These are phyloP conservation scores for Letharia lupina DNA, from an alignment of 495 filamentous ascomycete species.

Conservation along the genomic window DNA sequence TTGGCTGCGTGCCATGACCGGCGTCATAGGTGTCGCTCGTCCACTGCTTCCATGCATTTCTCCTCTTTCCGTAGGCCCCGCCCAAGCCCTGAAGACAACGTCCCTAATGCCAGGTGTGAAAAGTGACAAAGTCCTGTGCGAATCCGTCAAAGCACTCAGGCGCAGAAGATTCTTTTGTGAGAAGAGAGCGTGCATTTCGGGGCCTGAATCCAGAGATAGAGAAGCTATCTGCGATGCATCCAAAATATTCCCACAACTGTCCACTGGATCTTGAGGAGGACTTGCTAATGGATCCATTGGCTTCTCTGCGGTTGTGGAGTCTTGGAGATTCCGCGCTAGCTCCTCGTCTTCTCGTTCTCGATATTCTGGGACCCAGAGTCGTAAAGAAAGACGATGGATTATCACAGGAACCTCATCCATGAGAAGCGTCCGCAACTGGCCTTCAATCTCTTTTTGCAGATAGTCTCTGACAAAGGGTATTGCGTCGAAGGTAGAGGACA, in stretches of 20 bases:
- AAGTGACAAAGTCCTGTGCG: constrained; percentile 77
- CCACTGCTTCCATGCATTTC: constrained; percentile 46
- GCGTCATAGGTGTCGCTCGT: constrained; percentile 26
- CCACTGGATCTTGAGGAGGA: constrained; percentile 68
- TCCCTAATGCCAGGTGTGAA: constrained; percentile 78
- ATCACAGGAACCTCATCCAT: constrained; percentile 98
- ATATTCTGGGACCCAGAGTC: constrained; percentile 85
- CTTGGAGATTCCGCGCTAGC: constrained; percentile 23
- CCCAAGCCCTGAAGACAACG: constrained; percentile 86
- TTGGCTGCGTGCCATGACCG: constrained; percentile 47
- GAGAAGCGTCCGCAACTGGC: constrained; percentile 81
- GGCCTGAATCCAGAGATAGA: constrained; percentile 62
- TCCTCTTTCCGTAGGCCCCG: constrained; percentile 62
- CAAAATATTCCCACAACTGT: constrained; percentile 65
- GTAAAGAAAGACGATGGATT: constrained; percentile 84
- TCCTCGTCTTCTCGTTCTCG: constrained; percentile 52
- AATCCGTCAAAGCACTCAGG: constrained; percentile 65
- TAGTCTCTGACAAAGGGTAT: constrained; percentile 98
- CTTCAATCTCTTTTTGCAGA: constrained; percentile 91
- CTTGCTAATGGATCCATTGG: constrained; percentile 70
- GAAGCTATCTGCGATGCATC: constrained; percentile 65
- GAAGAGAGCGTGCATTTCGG: constrained; percentile 75
- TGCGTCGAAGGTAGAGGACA: constrained; percentile 96
- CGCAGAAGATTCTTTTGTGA: constrained; percentile 82
- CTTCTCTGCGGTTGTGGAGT: constrained; percentile 32